Conservation (phyloP, 2,329 filamentous ascomycete species). For the Alternaria sp. region DNA sequence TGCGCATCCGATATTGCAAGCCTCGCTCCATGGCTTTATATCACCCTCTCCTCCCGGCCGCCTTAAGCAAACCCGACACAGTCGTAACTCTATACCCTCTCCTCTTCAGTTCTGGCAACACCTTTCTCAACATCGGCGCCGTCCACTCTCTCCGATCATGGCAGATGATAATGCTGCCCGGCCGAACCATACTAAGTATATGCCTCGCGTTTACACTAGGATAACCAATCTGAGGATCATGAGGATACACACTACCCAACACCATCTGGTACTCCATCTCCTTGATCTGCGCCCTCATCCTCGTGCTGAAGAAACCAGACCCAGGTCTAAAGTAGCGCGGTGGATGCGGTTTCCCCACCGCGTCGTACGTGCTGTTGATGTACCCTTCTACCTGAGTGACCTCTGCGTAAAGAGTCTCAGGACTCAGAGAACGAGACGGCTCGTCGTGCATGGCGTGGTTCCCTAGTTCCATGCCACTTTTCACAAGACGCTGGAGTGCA, state of each 20-base stretch:
- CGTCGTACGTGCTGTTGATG: conserved; percentile 66
- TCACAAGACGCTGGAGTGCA: conserved; percentile 62
- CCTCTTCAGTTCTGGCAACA: conserved; percentile 75
- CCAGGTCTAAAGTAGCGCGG: conserved; percentile 82
- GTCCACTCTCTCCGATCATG: conserved; percentile 89
- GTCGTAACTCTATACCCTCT: conserved; percentile 77
- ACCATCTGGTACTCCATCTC: conserved; percentile 75
- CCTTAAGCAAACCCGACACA: conserved; percentile 53
- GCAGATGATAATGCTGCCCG: conserved; percentile 83
- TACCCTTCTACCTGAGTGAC: conserved; percentile 70
- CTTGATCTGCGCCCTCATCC: conserved; percentile 70
- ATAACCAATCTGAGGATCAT: conserved; percentile 84
- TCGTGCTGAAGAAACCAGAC: conserved; percentile 79
- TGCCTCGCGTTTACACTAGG: conserved; percentile 77
- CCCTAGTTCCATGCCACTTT: conserved; percentile 69
- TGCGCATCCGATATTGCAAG: background rate
- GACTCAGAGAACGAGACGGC: conserved; percentile 69
- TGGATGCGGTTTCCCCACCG: conserved; percentile 53
- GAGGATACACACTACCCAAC: conserved; percentile 87
- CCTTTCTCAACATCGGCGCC: conserved; percentile 75
- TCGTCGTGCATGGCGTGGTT: conserved; percentile 94
- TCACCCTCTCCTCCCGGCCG: conserved; percentile 1
- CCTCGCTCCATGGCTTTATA: background rate
- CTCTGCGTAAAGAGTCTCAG: conserved; percentile 68
- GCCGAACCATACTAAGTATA: conserved; percentile 79